Conservation (phyloP, 225 moss, liverwort and hornwort genomes). For the Marchantia polymorpha region DNA sequence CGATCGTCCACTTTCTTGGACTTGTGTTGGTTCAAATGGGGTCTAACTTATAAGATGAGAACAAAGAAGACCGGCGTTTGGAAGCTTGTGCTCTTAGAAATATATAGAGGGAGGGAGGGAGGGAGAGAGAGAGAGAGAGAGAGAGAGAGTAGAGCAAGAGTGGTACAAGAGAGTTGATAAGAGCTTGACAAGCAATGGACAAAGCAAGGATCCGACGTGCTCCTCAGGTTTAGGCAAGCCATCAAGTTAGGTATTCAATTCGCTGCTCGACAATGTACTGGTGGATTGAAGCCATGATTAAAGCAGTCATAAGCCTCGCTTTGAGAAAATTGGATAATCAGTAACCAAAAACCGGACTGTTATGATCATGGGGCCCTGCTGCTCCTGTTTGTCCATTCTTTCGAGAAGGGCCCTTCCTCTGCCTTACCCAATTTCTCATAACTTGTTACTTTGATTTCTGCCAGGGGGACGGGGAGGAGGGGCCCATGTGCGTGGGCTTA, state of each 20-base stretch:
- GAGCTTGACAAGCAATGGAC: background rate
- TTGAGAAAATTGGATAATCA: background rate
- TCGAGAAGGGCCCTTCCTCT: background rate
- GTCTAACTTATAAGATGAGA: too few species aligned
- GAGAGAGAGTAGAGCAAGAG: background rate
- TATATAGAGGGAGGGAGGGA: too few species aligned
- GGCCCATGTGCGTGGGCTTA: constrained; percentile 1
- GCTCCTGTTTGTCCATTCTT: background rate
- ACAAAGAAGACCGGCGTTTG: too few species aligned
- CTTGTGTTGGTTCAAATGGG: too few species aligned
- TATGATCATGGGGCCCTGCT: background rate
- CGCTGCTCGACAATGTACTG: too few species aligned
- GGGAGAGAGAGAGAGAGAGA: too few species aligned
- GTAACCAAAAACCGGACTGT: background rate
- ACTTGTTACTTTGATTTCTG: background rate
- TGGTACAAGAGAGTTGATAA: background rate
- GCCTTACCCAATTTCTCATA: background rate
- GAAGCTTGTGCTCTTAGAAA: too few species aligned
- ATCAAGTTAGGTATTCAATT: background rate
- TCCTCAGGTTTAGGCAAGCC: background rate
- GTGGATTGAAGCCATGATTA: background rate
- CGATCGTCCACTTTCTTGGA: too few species aligned
- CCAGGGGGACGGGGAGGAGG: too few species aligned
- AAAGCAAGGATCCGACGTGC: too few species aligned
- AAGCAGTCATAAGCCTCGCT: background rate